A percentile compares a stretch with the other conserved stretches of the same genome.
These are phyloP conservation scores for Schizosaccharomyces cryophilus DNA, from an alignment of 805 yeast genomes.

Conservation along the genomic window DNA sequence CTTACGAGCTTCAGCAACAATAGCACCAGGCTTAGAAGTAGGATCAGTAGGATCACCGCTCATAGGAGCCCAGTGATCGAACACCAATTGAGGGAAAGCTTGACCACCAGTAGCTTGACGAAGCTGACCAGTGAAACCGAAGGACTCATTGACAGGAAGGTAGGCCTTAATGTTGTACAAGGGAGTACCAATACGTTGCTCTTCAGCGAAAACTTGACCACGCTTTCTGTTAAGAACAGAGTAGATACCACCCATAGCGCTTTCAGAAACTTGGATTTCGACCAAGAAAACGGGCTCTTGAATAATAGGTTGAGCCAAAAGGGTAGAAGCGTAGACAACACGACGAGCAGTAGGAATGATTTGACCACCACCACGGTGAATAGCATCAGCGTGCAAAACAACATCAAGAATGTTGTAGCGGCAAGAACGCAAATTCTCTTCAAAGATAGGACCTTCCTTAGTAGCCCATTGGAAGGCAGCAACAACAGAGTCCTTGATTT, in stretches of 20 bases:
- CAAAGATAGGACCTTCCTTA: slow-evolving; percentile 96
- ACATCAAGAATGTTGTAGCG: slow-evolving; percentile 97
- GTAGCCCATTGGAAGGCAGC: slow-evolving; percentile 99
- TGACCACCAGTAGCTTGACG: slow-evolving; percentile 99
- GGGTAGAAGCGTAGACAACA: slow-evolving; percentile 93
- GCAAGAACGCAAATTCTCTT: slow-evolving; percentile 87
- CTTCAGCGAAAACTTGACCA: slow-evolving; percentile 98
- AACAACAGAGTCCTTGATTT: slow-evolving; percentile 97
- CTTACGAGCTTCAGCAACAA: slow-evolving; percentile 53
- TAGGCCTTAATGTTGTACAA: slow-evolving; percentile 98
- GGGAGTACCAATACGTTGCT: slow-evolving; percentile 99
- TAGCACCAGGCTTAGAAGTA: slow-evolving; percentile 41
- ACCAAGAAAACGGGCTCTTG: slow-evolving; percentile 98
- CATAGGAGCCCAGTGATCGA: slow-evolving; percentile 93
- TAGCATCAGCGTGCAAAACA: slow-evolving; percentile 98
- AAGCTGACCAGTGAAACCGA: slow-evolving; percentile 98
- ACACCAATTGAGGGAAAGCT: slow-evolving; percentile 99
- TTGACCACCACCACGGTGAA: slow-evolving; percentile 99
- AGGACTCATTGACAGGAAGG: slow-evolving; percentile 98
- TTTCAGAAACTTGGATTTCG: slow-evolving; percentile 98
- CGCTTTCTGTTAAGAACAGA: slow-evolving; percentile 90
- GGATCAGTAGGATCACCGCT: slow-evolving; percentile 83
- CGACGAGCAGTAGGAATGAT: slow-evolving; percentile 99
- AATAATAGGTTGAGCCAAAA: slow-evolving; percentile 94
- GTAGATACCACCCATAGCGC: slow-evolving; percentile 99